These are phyloP conservation scores for Monsonia emarginata DNA, from an alignment of 441 rosid genomes.

Conservation along the genomic window DNA sequence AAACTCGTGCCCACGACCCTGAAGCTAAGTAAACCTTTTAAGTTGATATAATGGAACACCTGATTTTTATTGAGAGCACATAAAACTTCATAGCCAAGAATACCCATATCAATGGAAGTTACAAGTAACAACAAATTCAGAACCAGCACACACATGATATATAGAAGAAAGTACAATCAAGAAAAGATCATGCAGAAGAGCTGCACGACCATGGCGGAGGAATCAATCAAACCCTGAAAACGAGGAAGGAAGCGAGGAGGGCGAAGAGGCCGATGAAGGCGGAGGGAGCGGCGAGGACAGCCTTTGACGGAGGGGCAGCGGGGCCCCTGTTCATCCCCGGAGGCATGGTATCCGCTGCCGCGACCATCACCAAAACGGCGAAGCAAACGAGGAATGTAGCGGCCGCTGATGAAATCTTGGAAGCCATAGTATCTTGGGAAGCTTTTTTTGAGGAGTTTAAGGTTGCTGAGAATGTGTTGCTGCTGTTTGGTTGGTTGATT, in stretches of 20 bases:
- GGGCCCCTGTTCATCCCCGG: conserved; percentile 25
- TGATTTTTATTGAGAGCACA: not conserved
- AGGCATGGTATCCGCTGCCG: conserved; percentile 19
- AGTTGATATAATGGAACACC: not conserved
- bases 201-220: no score
- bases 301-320: not conserved
- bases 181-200: not conserved
- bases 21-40: no score
- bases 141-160: not conserved
- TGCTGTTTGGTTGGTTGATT: not conserved
- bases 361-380: conserved; percentile 18
- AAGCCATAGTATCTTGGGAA: conserved; percentile 14
- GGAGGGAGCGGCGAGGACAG: conserved; percentile 14
- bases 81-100: not conserved
- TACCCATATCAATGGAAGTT: not conserved
- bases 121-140: not conserved
- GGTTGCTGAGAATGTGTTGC: not conserved
- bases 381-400: conserved; percentile 18
- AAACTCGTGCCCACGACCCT: no score
- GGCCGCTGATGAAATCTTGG: not conserved
- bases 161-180: not conserved
- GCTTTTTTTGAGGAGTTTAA: not conserved
- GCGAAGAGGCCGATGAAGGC: conserved; percentile 17
- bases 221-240: not conserved
- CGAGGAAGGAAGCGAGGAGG: conserved; percentile 17